These are phyloP conservation scores for Metschnikowia noctiluminum DNA, from an alignment of 805 yeast species.

Conservation along the genomic window DNA sequence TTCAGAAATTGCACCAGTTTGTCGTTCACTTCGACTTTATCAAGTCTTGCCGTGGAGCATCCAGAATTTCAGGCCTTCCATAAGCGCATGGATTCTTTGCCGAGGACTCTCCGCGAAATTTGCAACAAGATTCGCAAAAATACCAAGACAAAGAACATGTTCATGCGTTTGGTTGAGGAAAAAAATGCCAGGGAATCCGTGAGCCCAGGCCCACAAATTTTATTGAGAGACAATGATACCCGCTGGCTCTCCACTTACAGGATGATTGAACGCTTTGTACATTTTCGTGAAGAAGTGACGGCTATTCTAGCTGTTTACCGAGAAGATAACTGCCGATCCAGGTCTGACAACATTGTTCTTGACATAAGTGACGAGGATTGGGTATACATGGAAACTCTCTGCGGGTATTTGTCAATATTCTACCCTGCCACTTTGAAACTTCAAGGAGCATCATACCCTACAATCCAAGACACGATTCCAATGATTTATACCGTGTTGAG, in stretches of 20 bases:
- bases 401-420: neutral
- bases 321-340: too few relatives aligned
- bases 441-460: neutral
- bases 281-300: neutral
- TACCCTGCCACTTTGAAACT: neutral
- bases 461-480: constrained; percentile 1
- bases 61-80: neutral
- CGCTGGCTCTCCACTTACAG: neutral
- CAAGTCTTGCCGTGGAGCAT: neutral
- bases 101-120: neutral
- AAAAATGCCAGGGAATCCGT: too few relatives aligned
- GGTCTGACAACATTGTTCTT: too few relatives aligned
- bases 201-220: too few relatives aligned
- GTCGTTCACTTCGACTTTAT: neutral
- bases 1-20: neutral
- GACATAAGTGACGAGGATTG: constrained; percentile 4
- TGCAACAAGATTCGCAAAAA: neutral
- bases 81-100: neutral
- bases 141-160: neutral
- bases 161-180: neutral
- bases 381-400: neutral
- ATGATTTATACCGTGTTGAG: neutral
- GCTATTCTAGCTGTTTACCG: neutral
- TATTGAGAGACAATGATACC: too few relatives aligned
- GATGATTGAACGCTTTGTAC: too few relatives aligned